Evolutionary conservation across 164 flowering plant species (phyloP).

Genomic region (Cinnamomum chago): DNA sequence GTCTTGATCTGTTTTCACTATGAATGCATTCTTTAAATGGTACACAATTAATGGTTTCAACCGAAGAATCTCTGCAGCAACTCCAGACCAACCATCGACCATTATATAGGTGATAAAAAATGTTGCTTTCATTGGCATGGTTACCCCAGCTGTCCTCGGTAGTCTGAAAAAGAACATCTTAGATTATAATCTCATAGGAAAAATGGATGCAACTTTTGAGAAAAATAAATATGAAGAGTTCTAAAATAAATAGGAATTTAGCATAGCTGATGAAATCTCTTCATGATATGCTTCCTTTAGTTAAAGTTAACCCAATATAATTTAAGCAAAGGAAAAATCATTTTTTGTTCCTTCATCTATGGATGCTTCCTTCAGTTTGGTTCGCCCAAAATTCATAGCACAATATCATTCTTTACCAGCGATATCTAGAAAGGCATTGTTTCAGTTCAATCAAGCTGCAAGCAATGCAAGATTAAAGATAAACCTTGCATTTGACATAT

Average conservation of each 20-base stretch:
- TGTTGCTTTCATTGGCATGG: conserved; percentile 91
- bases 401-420: too few species aligned
- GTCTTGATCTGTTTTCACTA: conserved; percentile 87
- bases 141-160: conserved; percentile 67
- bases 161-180: conserved; percentile 42
- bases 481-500: not conserved
- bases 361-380: too few species aligned
- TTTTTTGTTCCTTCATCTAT: too few species aligned
- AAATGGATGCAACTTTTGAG: too few species aligned
- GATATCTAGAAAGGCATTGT: too few species aligned
- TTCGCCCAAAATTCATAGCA: too few species aligned
- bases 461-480: not conserved
- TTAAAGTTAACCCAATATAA: too few species aligned
- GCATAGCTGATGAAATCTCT: too few species aligned
- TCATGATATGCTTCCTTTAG: too few species aligned
- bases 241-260: too few species aligned
- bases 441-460: not conserved
- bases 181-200: not conserved
- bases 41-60: conserved; percentile 63
- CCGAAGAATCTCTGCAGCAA: conserved; percentile 85
- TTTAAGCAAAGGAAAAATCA: too few species aligned
- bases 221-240: too few species aligned
- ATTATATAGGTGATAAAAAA: conserved; percentile 82
- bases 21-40: conserved; percentile 75
- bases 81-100: conserved; percentile 98